Base-by-base conservation (phyloP, 2,329 filamentous ascomycete species). In the Chalaropsis thielavioides region DNA sequence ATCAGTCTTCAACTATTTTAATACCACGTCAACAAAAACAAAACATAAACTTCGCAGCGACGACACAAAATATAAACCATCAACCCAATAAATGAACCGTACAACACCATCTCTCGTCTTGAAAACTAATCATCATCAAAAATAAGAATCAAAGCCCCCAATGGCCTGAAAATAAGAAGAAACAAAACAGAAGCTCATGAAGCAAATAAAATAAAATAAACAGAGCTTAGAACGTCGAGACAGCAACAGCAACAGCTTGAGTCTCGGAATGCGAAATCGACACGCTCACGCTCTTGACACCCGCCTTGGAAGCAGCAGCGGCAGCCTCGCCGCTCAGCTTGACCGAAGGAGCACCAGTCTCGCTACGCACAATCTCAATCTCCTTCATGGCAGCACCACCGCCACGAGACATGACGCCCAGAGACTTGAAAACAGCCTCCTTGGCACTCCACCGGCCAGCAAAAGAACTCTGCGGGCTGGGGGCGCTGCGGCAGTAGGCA, bases 341-440 rank as follows among this genome's bases (percentile, higher is more conserved):
- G 68, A 97, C 94, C 69, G 83, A 80, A 10, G 94, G 94, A 44
- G 87, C 91, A 66, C 94, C 94, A 58, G 83, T 87, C 69, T 88
- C 85, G 72, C 92, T 87, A 71, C 86, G 87, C 68, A 84, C 75
- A 71, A 99, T 92, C 78, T 99, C 95, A 78, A 99, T 99, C 51
- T 97, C 92, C 79, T 87, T 94, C 76, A 99, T 76, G 17, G 90
- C 81, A 67, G 94, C 92, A 69, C 95, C 94, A 10, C 88, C 92
- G 68, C 94, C 94, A 76, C 89, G 86, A 76, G 92, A 88, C 70
- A 82, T 78, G 13, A 97, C 92, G 69, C 92, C 91, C 15, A 99
- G 81, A 44, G 90, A 91, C 83, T 99, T 99, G 82, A 99, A 99
- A 0, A 99, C 92, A 35, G 94, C 94, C 78, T 99, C 94, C 80